Evolutionary conservation across 2,329 filamentous ascomycete genomes (phyloP), one percentile per base, ranked within the genome.

Genomic region (Diaporthe ampelina): DNA sequence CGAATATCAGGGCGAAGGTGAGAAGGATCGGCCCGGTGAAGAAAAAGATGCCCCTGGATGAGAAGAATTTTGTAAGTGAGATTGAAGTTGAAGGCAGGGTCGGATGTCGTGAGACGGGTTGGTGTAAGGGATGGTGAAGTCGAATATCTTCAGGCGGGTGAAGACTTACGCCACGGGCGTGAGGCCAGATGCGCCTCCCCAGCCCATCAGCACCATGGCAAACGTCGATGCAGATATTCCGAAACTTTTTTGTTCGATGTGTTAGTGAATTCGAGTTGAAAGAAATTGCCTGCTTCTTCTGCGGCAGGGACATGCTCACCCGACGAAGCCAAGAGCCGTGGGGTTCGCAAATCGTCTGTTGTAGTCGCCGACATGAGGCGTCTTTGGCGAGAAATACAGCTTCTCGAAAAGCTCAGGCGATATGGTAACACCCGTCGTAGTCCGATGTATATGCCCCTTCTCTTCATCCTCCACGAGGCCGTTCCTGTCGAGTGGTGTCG

Each of bases 1-100:
- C 86, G 76, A 88, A 88, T 9, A 89, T 84, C 73, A 86, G 85
- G 40, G 84, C 81, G 45, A 88, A 82, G 19, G 84, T 78, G 9
- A 88, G 81, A 59, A 89, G 83, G 17, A 88, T 78, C 1, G 87
- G 87, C 0, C 87, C 87, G 56, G 81, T 77, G 77, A 83, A 83
- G 77, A 83, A 82, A 79, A 83, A 84, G 72, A 83, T 83, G 29
- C 82, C 81, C 26, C 82, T 83, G 73, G 1, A 37, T 10, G 0
- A 21, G 6, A 11, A 0, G 9, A 2, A n/a, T 15, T 19, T 11
- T 19, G 32, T 37, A 19, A 69, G 19, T 29, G 26, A 4, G 2
- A 17, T 43, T 11, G 10, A 17, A 15, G 3, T 43, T 1, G 1
- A 5, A 5, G 40, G 40, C 17, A 43, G 43, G 43, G 43, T 45